These are phyloP conservation scores for Exidia glandulosa DNA, from an alignment of 768 basidiomycete species.

Conservation along the genomic window DNA sequence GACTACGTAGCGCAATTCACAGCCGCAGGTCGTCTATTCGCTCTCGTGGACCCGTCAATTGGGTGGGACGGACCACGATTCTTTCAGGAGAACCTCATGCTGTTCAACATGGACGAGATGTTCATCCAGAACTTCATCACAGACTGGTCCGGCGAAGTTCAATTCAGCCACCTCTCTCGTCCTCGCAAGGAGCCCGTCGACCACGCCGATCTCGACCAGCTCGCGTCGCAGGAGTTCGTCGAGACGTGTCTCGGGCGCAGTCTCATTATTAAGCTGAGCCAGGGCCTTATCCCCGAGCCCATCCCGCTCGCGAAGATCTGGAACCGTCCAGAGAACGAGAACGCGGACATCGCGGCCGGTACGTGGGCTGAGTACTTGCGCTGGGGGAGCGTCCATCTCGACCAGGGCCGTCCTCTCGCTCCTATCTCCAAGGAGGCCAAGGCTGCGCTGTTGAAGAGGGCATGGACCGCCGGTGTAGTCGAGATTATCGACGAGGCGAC, in stretches of 20 bases:
- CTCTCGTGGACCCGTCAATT: not conserved
- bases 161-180: not conserved
- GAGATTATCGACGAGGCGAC: no score
- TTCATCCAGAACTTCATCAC: not conserved
- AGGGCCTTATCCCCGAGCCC: not conserved
- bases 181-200: not conserved
- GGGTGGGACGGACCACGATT: not conserved
- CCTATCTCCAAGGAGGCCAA: not conserved
- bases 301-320: not conserved
- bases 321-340: not conserved
- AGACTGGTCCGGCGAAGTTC: not conserved
- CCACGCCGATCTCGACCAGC: not conserved
- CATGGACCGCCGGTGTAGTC: not conserved
- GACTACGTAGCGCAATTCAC: not conserved
- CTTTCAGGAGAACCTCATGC: not conserved
- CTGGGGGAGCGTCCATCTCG: not conserved
- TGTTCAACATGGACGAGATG: not conserved
- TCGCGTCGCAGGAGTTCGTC: not conserved
- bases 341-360: no score
- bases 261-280: not conserved
- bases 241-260: not conserved
- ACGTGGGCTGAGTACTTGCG: no score
- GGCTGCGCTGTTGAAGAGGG: not conserved
- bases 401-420: not conserved
- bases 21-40: not conserved